phyloP scores from a whole-genome alignment of 2,329 filamentous ascomycete genomes.

The Colletotrichum sp. region DNA sequence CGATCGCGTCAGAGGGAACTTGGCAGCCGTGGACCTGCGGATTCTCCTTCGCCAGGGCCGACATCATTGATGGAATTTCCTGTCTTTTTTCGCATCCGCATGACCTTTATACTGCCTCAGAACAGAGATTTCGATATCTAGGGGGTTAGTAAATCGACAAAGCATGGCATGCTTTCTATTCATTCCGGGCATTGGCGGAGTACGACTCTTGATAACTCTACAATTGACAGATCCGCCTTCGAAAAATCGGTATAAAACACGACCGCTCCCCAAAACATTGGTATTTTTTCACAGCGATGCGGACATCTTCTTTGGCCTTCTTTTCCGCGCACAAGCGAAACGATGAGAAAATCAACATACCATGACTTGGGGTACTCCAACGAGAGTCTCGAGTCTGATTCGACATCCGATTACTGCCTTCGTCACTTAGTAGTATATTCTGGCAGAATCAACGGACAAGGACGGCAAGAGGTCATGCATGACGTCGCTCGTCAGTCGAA shows the following conservation, averaged over 20 bases:
- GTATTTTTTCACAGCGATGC: no score
- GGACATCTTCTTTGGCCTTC: no score
- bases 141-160: background rate
- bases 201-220: no score
- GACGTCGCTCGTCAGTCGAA: background rate
- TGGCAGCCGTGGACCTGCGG: background rate
- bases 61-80: background rate
- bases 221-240: background rate
- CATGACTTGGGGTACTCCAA: background rate
- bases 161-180: no score
- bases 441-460: background rate
- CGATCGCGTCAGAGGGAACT: background rate
- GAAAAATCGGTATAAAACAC: background rate
- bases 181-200: no score
- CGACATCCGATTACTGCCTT: background rate
- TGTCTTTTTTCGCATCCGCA: rapidly evolving
- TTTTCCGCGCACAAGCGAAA: no score
- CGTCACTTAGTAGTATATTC: background rate
- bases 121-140: background rate
- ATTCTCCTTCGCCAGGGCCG: background rate
- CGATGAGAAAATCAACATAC: background rate
- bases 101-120: background rate
- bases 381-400: rapidly evolving
- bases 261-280: no score
- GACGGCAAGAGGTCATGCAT: background rate